Percentiles rank a stretch among this genome's conserved stretches.
Conservation (phyloP, 345 rosid species). For the Corchorus olitorius region DNA sequence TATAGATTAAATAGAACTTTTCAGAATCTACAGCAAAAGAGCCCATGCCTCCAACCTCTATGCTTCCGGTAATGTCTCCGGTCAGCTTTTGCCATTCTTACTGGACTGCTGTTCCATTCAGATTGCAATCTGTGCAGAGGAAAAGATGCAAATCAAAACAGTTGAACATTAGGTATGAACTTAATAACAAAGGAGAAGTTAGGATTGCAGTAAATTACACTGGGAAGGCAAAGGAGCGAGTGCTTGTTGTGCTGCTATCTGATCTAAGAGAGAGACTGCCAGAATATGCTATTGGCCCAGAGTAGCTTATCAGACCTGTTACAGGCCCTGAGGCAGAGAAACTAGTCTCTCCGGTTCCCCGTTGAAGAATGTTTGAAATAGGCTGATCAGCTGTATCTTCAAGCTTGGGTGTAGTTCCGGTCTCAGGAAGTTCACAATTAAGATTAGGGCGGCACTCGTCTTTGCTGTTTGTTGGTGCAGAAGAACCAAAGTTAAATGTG, state of each 20-base stretch:
- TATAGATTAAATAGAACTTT: constrained; percentile 35
- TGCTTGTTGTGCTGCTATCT: constrained; percentile 90
- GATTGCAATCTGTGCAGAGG: constrained; percentile 64
- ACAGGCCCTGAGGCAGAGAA: constrained; percentile 66
- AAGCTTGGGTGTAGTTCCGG: constrained; percentile 20
- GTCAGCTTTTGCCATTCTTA: constrained; percentile 81
- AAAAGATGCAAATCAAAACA: not conserved
- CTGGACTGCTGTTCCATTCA: constrained; percentile 94
- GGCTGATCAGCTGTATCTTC: constrained; percentile 31
- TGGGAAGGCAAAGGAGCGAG: constrained; percentile 94
- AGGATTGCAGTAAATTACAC: constrained; percentile 39
- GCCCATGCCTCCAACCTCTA: constrained; percentile 59
- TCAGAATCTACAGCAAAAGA: constrained; percentile 95
- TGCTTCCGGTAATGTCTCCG: constrained; percentile 52
- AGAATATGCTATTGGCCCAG: constrained; percentile 67
- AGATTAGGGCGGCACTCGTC: constrained; percentile 24
- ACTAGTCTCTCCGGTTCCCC: constrained; percentile 61
- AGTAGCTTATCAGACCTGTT: constrained; percentile 61
- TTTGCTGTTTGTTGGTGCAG: constrained; percentile 24
- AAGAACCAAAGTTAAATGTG: constrained; percentile 29
- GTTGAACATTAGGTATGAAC: not conserved
- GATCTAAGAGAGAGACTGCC: constrained; percentile 86
- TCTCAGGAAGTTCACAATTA: constrained; percentile 20
- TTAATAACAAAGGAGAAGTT: not conserved
- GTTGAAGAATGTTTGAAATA: constrained; percentile 33